phyloP scores from a whole-genome alignment of 768 basidiomycete genomes.

The Xerocomus brunneocitrinus region DNA sequence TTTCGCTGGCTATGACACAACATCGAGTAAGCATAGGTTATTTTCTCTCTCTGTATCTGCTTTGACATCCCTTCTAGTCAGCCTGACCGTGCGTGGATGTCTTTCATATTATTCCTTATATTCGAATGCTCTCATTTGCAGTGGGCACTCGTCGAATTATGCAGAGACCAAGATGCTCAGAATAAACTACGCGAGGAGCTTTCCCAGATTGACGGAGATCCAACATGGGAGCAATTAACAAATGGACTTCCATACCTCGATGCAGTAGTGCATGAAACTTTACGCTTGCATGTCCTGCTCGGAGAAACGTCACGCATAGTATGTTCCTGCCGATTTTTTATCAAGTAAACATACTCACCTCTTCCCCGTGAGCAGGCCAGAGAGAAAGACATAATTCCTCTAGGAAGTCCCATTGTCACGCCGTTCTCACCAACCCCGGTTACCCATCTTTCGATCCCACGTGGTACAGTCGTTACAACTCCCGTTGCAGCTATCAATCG shows the following conservation, averaged over 20 bases:
- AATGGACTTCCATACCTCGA: conserved; percentile 52
- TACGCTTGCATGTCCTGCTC: conserved; percentile 32
- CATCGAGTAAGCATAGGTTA: conserved; percentile 28
- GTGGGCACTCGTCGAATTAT: conserved; percentile 57
- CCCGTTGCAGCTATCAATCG: conserved; percentile 46
- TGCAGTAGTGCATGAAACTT: conserved; percentile 42
- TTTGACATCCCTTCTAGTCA: conserved; percentile 13
- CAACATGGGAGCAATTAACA: conserved; percentile 50
- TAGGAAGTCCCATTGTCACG: not conserved
- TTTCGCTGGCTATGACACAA: conserved; percentile 40
- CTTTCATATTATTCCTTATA: not conserved
- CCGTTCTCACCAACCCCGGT: not conserved
- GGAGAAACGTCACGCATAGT: conserved; percentile 9
- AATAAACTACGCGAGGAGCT: conserved; percentile 47
- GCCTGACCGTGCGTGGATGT: conserved; percentile 17
- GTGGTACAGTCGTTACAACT: not conserved
- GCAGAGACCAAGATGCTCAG: conserved; percentile 41
- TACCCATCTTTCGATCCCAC: not conserved
- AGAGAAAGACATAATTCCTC: not conserved
- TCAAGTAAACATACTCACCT: not conserved
- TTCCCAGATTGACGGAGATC: conserved; percentile 39
- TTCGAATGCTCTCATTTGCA: not conserved
- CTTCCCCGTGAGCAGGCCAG: not conserved
- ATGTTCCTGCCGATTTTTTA: not conserved
- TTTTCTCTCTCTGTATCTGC: not conserved